phyloP scores from a whole-genome alignment of 768 basidiomycete species.

The Rhodocollybia butyracea region DNA sequence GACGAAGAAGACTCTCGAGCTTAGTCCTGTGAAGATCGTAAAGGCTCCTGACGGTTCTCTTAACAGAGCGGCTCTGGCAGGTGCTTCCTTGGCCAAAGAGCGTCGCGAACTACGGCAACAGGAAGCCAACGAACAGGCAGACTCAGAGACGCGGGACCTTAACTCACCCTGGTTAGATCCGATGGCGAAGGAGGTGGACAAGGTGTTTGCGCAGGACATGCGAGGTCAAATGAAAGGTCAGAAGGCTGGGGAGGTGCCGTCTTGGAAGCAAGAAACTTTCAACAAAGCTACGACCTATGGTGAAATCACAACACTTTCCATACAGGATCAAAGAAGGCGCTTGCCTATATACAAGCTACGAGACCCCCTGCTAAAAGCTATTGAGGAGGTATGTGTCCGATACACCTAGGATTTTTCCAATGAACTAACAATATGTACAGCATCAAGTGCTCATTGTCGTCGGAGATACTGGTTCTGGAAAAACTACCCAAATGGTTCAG shows the following conservation, averaged over 20 bases:
- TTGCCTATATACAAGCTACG: conserved; percentile 95
- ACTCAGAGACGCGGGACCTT: conserved; percentile 92
- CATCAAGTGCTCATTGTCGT: conserved; percentile 98
- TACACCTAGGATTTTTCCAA: conserved; percentile 3
- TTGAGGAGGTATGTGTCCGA: conserved; percentile 66
- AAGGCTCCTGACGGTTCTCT: conserved; percentile 98
- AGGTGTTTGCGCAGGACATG: conserved; percentile 90
- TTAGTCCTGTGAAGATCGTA: conserved; percentile 97
- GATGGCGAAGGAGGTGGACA: conserved; percentile 87
- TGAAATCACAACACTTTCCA: conserved; percentile 84
- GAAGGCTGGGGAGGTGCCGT: conserved; percentile 76
- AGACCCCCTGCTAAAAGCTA: conserved; percentile 85
- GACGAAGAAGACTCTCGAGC: conserved; percentile 91
- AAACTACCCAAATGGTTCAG: conserved; percentile 99
- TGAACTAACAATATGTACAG: conserved; percentile 36
- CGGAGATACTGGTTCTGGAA: conserved; percentile 97
- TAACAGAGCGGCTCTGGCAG: conserved; percentile 92
- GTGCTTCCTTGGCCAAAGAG: conserved; percentile 92
- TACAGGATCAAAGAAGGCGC: conserved; percentile 89
- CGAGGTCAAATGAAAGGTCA: conserved; percentile 79
- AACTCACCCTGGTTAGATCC: conserved; percentile 97
- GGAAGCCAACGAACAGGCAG: conserved; percentile 90
- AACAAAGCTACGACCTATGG: conserved; percentile 97
- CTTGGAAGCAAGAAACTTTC: conserved; percentile 90
- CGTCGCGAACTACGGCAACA: conserved; percentile 91